Percentiles rank a stretch among this genome's conserved stretches.
phyloP scores from a whole-genome alignment of 441 rosid species.

The Adansonia gregorii region DNA sequence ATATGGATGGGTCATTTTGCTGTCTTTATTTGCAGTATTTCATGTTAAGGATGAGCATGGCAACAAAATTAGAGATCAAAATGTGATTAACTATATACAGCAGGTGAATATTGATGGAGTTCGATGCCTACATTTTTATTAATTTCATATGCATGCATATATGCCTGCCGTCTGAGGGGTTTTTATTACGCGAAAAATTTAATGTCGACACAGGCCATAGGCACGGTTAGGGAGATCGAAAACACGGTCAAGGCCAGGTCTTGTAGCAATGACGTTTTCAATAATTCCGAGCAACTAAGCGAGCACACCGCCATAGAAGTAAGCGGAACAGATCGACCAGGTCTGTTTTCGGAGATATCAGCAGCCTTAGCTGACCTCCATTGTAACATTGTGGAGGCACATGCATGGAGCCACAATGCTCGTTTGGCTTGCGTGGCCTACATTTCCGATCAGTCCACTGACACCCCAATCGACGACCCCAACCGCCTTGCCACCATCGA shows the following conservation, averaged over 20 bases:
- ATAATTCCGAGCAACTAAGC: slow-evolving; percentile 28
- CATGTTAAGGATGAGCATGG: slow-evolving; percentile 77
- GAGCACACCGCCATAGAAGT: slow-evolving; percentile 72
- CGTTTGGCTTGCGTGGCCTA: slow-evolving; percentile 69
- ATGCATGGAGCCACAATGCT: slow-evolving; percentile 85
- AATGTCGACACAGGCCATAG: slow-evolving; percentile 51
- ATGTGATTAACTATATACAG: slow-evolving; percentile 56
- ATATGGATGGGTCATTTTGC: neutral
- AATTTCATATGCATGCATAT: neutral
- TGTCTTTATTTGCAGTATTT: slow-evolving; percentile 52
- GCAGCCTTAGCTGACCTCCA: slow-evolving; percentile 64
- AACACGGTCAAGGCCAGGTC: slow-evolving; percentile 31
- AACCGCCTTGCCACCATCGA: slow-evolving; percentile 60
- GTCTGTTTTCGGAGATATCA: slow-evolving; percentile 77
- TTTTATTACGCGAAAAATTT: neutral
- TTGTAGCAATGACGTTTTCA: slow-evolving; percentile 31
- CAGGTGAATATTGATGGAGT: slow-evolving; percentile 44
- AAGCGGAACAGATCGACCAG: slow-evolving; percentile 68
- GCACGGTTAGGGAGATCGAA: slow-evolving; percentile 51
- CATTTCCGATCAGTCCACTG: slow-evolving; percentile 52
- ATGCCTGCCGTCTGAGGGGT: neutral
- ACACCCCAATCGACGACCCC: slow-evolving; percentile 59
- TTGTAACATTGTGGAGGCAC: slow-evolving; percentile 72
- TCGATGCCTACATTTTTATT: neutral
- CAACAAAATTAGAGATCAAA: slow-evolving; percentile 59